Evolutionary conservation across 345 rosid species (phyloP), one percentile per base, ranked within the genome.

Genomic region (Firmiana major): DNA sequence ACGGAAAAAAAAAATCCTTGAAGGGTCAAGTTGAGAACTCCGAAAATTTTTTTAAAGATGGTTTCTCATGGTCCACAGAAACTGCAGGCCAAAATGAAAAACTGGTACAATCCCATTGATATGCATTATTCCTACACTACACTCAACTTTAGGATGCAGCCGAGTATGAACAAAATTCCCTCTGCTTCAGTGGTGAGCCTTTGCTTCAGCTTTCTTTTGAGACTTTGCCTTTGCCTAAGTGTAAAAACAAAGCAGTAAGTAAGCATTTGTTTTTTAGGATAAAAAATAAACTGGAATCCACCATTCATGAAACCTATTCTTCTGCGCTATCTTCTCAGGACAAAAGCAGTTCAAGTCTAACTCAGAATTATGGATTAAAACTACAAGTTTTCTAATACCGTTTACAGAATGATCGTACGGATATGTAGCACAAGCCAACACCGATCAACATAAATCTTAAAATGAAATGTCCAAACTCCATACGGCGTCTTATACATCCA

Each of bases 221-320:
- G 92, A 89, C 75, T 85, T 90, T 59, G 86, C 91, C 84, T 85
- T 85, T 1, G 86, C 84, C 93, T 90, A 87, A 17, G 12, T 13
- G 38, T 19, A 46, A 57, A 46, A 51, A 8, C 1, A 67, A 24
- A 26, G 31, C 54, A 67, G 24, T 40, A 65, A n/a, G 19, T 46
- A 71, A 79, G 66, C 63, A 64, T 49, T 69, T 54, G 67, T 51
- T 21, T 34, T 42, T 31, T 0, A 31, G 34, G 34, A 3, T 31
- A 31, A 71, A 21, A 10, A 22, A 19, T 10, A 71, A 71, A 11
- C 19, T 34, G 11, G n/a, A 71, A 34, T 24, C 63, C 60, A 3
- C 9, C 31, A 36, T 53, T 53, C 11, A 36, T 31, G 28, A 31
- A 51, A 51, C 60, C 31, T 8, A 53, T 51, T 71, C 16, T 24